Base-by-base conservation (phyloP, 306 rosid species). In the Abrus precatorius region DNA sequence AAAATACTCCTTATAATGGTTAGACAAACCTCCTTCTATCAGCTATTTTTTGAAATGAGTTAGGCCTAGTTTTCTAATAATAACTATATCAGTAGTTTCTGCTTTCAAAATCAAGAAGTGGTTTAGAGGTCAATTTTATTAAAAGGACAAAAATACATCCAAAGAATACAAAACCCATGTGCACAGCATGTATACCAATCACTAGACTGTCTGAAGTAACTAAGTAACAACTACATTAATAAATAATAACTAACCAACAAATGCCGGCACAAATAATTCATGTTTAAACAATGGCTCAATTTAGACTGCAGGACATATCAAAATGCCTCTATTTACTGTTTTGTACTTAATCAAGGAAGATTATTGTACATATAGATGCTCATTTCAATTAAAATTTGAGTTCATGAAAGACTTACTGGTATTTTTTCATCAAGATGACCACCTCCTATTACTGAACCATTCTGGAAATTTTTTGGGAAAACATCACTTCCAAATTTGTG, bases 401-500 rank as follows among this genome's bases (percentile, higher is more conserved):
- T 40, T 61, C 33, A 32, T 49, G 44, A 3, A 47, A 79, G 49
- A 80, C 93, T 90, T 88, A 95, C 98, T 3, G 99, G 82, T 82
- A 9, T 74, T 0, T 0, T 0, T 14, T 9, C 7, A 74, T 73
- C 0, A 9, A 95, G 99, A 34, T 0, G 0, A 30, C 78, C 87
- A 50, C 99, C 99, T 1, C 99, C 99, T 81, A 0, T 78, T 66
- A 95, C 13, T 76, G 89, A 40, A 69, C 93, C 86, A 64, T 80
- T 95, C 89, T 95, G 99, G 75, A 95, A 95, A 84, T 95, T 93
- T 75, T 12, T 90, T 10, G 99, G 99, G 69, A 81, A 95, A 72
- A 95, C 98, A 9, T 95, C 48, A 61, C 81, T 89, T 75, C 99
- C 99, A 66, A 95, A 95, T 81, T 95, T 95, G 84, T 91, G 93